Evolutionary conservation across 257 asterid species (phyloP), one percentile per base, ranked within the genome.

Genomic region (Solanum medicagineum): DNA sequence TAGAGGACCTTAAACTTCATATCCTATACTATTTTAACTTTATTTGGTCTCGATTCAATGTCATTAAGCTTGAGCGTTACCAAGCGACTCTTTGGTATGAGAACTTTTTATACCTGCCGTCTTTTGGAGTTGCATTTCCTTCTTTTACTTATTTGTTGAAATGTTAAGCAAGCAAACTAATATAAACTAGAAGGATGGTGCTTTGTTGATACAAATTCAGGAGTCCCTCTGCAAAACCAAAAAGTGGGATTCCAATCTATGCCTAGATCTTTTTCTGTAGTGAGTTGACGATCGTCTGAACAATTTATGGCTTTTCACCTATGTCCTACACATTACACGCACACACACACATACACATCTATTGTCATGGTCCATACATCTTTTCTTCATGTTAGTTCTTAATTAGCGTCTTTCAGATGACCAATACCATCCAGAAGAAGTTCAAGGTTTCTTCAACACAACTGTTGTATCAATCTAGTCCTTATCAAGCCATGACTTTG

Each of bases 361-460:
- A 51, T 13, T 4, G 44, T 49, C 32, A 10, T 13, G 86, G 77
- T 20, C 51, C 36, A 59, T 53, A 53, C 57, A 26, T 42, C 26
- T 84, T 36, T 49, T 54, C 32, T 84, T 55, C n/a, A 29, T 13
- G 65, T 45, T 82, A 65, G 87, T 86, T 84, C 98, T 92, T 95
- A 91, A 94, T 82, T 86, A 85, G 88, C 75, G 87, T 83, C 89
- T 44, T 86, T 87, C 91, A 95, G 98, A 95, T 95, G 99, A 95
- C 98, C 84, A 95, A 95, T 89, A 95, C 97, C 88, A 94, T 95
- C 91, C 98, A 95, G 91, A 95, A 95, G 88, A 94, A 92, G 85
- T 93, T 87, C 79, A 95, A 93, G 90, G 89, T 94, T 81, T 93
- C 99, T 62, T 95, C 99, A 60, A 95, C 99, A 68, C 98, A 95